These are phyloP conservation scores for Syzygium oleosum DNA, from an alignment of 345 rosid genomes.

Conservation along the genomic window DNA sequence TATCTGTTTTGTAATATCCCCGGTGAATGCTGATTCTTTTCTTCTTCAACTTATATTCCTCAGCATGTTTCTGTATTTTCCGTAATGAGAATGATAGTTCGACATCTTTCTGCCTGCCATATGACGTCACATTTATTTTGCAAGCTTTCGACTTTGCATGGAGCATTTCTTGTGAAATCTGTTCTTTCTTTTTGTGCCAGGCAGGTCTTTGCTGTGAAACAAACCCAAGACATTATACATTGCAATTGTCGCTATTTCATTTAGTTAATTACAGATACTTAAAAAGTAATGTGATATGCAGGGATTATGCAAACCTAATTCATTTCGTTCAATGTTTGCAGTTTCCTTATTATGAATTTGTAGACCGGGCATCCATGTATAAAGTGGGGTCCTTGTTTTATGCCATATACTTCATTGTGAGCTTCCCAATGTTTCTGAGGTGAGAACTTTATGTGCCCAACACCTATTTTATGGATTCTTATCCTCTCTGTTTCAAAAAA, in stretches of 20 bases:
- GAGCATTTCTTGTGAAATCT: neutral
- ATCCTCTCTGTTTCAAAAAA: neutral
- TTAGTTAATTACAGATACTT: neutral
- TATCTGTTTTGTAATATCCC: neutral
- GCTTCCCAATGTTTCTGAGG: conserved; percentile 99
- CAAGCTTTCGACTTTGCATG: neutral
- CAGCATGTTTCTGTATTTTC: neutral
- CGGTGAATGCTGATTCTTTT: neutral
- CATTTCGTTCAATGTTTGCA: conserved; percentile 23
- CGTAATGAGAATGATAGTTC: neutral
- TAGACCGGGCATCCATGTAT: conserved; percentile 94
- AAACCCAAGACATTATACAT: neutral
- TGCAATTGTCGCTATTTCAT: neutral
- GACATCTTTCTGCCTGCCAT: neutral
- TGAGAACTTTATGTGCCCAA: conserved; percentile 17
- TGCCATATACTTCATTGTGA: conserved; percentile 90
- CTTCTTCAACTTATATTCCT: neutral
- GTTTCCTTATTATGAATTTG: conserved; percentile 96
- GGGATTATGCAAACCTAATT: neutral
- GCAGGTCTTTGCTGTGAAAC: neutral
- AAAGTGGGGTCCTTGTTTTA: conserved; percentile 91
- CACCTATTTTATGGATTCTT: neutral
- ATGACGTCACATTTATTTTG: neutral
- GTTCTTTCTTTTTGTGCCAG: neutral
- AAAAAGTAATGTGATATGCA: neutral